Conservation (phyloP, 2,329 filamentous ascomycete genomes). For the Sporothrix brunneoviolacea region DNA sequence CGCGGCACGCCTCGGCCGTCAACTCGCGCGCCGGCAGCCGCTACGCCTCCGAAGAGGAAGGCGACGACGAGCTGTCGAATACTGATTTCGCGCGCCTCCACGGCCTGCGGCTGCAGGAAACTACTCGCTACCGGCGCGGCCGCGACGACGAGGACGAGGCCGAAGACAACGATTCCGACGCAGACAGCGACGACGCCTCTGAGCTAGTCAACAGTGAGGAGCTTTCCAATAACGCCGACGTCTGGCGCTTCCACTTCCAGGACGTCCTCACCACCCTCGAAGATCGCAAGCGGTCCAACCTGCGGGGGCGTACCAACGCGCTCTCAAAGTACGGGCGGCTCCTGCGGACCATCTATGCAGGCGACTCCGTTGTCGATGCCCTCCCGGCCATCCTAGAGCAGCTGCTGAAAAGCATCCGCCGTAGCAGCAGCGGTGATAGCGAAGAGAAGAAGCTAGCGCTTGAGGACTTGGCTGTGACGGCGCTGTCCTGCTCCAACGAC, state of each 20-base stretch:
- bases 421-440: slow-evolving; percentile 60
- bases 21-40: slow-evolving; percentile 50
- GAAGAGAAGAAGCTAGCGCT: slow-evolving; percentile 65
- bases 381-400: slow-evolving; percentile 56
- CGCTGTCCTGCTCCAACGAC: slow-evolving; percentile 51
- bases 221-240: slow-evolving; percentile 39
- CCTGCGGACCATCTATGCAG: slow-evolving; percentile 61
- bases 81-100: no score
- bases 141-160: neutral
- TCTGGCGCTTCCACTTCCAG: slow-evolving; percentile 55
- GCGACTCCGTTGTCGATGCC: slow-evolving; percentile 52
- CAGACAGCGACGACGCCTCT: slow-evolving; percentile 43
- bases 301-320: slow-evolving; percentile 60
- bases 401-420: slow-evolving; percentile 64
- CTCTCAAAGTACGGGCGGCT: slow-evolving; percentile 57
- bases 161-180: slow-evolving; percentile 34
- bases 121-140: neutral
- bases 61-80: slow-evolving; percentile 19
- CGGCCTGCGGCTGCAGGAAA: neutral
- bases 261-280: slow-evolving; percentile 65
- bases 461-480: slow-evolving; percentile 63
- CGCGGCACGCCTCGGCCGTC: slow-evolving; percentile 44
- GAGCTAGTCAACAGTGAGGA: slow-evolving; percentile 35
- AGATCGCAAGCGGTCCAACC: slow-evolving; percentile 69
- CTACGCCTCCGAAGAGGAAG: slow-evolving; percentile 59